phyloP scores from a whole-genome alignment of 2,329 filamentous ascomycete genomes.

The Xylaria multiplex region DNA sequence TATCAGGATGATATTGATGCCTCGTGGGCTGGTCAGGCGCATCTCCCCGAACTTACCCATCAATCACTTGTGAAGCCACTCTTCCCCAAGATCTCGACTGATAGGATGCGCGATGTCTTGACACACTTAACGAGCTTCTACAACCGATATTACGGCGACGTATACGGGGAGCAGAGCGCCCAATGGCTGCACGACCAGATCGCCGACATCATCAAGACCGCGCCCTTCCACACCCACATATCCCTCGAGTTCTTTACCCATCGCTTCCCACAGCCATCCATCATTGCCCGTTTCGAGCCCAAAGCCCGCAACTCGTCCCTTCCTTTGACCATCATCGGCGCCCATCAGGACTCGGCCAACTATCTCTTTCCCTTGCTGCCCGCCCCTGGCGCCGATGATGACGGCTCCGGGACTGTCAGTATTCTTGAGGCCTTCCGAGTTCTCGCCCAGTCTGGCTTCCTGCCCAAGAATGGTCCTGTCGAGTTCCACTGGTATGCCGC shows the following conservation, averaged over 20 bases:
- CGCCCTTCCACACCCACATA: slow-evolving; percentile 65
- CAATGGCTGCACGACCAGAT: slow-evolving; percentile 76
- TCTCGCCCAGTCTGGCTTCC: slow-evolving; percentile 70
- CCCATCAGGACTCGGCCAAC: slow-evolving; percentile 85
- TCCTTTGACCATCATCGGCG: slow-evolving; percentile 68
- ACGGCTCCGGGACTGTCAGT: slow-evolving; percentile 80
- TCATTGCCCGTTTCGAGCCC: slow-evolving; percentile 82
- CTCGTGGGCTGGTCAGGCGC: slow-evolving; percentile 39
- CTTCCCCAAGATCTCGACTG: slow-evolving; percentile 34
- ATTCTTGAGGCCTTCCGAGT: slow-evolving; percentile 82
- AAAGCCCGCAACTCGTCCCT: slow-evolving; percentile 60
- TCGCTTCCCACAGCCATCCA: slow-evolving; percentile 77
- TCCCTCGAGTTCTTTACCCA: slow-evolving; percentile 74
- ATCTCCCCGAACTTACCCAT: slow-evolving; percentile 37
- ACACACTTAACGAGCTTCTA: slow-evolving; percentile 32
- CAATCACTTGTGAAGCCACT: slow-evolving; percentile 42
- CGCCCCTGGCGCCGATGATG: slow-evolving; percentile 80
- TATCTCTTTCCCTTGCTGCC: slow-evolving; percentile 75
- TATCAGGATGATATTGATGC: slow-evolving; percentile 60
- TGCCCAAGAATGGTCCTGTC: slow-evolving; percentile 72
- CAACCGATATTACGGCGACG: slow-evolving; percentile 37
- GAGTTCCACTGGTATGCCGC: slow-evolving; percentile 91
- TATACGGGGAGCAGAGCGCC: slow-evolving; percentile 54
- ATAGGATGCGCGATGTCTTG: slow-evolving; percentile 30
- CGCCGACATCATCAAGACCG: slow-evolving; percentile 67